Conservation (phyloP, 2,329 filamentous ascomycete species). For the Sporothrix inflata region DNA sequence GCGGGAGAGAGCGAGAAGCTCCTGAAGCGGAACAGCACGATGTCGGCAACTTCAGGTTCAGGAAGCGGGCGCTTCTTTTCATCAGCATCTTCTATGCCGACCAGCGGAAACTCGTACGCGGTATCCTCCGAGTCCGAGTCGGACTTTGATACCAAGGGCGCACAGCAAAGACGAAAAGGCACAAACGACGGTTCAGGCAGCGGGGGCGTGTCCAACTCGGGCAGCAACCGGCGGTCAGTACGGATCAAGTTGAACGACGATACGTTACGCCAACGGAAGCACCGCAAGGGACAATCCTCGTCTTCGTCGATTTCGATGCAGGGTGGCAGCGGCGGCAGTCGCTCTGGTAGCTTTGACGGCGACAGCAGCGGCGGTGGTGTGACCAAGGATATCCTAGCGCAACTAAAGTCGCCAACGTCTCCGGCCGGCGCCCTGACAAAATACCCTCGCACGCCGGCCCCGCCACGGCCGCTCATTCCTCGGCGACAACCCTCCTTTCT, state of each 20-base stretch:
- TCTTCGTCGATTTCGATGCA: conserved; percentile 40
- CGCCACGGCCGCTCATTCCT: conserved; percentile 87
- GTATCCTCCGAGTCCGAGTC: conserved; percentile 73
- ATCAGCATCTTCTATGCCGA: conserved; percentile 45
- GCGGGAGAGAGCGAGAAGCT: conserved; percentile 27
- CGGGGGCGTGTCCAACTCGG: conserved; percentile 48
- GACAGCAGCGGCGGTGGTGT: conserved; percentile 37
- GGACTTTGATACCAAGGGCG: conserved; percentile 50
- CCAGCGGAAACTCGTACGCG: conserved; percentile 55
- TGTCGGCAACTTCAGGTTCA: conserved; percentile 6
- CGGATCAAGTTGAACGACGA: conserved; percentile 89
- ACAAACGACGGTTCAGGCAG: conserved; percentile 41
- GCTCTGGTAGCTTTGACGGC: conserved; percentile 38
- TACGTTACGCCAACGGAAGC: conserved; percentile 71
- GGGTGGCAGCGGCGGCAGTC: conserved; percentile 33
- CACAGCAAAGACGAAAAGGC: conserved; percentile 19
- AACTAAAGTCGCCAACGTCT: conserved; percentile 92
- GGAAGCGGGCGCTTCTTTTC: conserved; percentile 43
- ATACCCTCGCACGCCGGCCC: conserved; percentile 87
- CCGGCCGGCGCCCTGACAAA: conserved; percentile 76
- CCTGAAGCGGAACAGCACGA: conserved; percentile 28
- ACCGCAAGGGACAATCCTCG: conserved; percentile 61
- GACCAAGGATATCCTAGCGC: conserved; percentile 67
- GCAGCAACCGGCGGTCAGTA: conserved; percentile 74
- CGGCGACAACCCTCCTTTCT: conserved; percentile 87